These are phyloP conservation scores for Citrus medica DNA, from an alignment of 345 rosid species.

Conservation along the genomic window DNA sequence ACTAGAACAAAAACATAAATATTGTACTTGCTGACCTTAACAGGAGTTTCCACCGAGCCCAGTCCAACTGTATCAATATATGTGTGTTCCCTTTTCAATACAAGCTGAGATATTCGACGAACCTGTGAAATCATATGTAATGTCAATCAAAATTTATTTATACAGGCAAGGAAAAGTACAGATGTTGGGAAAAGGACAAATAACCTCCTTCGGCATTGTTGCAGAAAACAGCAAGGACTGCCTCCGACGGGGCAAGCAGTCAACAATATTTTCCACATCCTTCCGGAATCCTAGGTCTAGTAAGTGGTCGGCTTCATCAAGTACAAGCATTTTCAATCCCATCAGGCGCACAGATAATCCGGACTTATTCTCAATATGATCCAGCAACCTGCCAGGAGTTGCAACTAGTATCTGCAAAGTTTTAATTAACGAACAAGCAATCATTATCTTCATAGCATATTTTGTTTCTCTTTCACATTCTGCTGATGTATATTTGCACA, in stretches of 20 bases:
- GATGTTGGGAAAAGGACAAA: conserved; percentile 7
- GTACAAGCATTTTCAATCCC: conserved; percentile 86
- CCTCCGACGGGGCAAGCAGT: conserved; percentile 81
- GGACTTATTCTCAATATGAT: conserved; percentile 88
- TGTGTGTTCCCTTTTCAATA: conserved; percentile 74
- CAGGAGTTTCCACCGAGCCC: conserved; percentile 79
- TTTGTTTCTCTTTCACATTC: not conserved
- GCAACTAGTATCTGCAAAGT: conserved; percentile 75
- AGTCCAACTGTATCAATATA: conserved; percentile 75
- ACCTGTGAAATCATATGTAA: conserved; percentile 45
- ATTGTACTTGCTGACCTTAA: conserved; percentile 42
- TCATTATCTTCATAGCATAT: not conserved
- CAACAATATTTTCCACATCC: conserved; percentile 86
- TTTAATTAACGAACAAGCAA: conserved; percentile 1
- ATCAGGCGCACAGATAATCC: conserved; percentile 73
- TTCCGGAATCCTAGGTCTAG: conserved; percentile 94
- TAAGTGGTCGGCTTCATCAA: conserved; percentile 95
- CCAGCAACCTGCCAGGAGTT: conserved; percentile 93
- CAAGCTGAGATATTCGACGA: conserved; percentile 90
- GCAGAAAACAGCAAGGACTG: conserved; percentile 89
- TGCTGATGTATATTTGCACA: not conserved
- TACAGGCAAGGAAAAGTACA: not conserved
- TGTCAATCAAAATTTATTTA: conserved; percentile 3
- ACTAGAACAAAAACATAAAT: not conserved
- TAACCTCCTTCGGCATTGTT: conserved; percentile 92